Evolutionary conservation across 2,329 filamentous ascomycete species (phyloP).

Genomic region (Lachnum nothofagi): DNA sequence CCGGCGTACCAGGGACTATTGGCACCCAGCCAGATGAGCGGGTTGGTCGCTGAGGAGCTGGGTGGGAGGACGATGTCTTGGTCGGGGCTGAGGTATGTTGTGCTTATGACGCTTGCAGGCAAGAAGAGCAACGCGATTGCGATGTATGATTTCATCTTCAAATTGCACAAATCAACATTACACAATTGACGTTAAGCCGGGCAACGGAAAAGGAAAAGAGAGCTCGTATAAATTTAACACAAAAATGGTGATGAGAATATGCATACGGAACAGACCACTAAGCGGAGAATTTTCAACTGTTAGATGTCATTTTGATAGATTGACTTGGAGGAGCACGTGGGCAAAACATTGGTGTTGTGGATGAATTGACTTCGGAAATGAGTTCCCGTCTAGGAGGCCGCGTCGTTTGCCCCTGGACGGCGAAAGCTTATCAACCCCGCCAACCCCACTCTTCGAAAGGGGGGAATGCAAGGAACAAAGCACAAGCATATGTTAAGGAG

Average conservation of each 20-base stretch:
- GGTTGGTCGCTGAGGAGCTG: slow-evolving; percentile 35
- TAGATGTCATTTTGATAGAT: too few relatives aligned
- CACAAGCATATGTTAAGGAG: neutral
- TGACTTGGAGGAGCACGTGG: neutral
- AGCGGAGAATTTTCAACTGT: neutral
- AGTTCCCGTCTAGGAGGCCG: neutral
- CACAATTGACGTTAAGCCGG: too few relatives aligned
- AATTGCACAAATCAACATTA: too few relatives aligned
- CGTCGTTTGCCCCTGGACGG: neutral
- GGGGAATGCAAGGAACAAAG: neutral
- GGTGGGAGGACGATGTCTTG: slow-evolving; percentile 33
- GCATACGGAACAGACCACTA: too few relatives aligned
- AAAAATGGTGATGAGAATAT: too few relatives aligned
- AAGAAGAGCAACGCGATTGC: slow-evolving; percentile 1
- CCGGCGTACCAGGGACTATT: slow-evolving; percentile 51
- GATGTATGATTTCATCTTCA: too few relatives aligned
- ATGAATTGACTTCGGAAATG: neutral
- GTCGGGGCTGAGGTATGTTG: slow-evolving; percentile 25
- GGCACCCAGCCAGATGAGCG: slow-evolving; percentile 46
- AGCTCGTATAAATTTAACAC: too few relatives aligned
- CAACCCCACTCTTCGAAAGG: neutral
- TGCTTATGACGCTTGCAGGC: neutral
- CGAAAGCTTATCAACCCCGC: neutral
- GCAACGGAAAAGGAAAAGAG: too few relatives aligned
- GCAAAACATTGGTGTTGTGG: neutral